A percentile compares a stretch with the other conserved stretches of the same genome.
phyloP scores from a whole-genome alignment of 1,284 basidiomycete species.

The Bondarzewia mesenterica region DNA sequence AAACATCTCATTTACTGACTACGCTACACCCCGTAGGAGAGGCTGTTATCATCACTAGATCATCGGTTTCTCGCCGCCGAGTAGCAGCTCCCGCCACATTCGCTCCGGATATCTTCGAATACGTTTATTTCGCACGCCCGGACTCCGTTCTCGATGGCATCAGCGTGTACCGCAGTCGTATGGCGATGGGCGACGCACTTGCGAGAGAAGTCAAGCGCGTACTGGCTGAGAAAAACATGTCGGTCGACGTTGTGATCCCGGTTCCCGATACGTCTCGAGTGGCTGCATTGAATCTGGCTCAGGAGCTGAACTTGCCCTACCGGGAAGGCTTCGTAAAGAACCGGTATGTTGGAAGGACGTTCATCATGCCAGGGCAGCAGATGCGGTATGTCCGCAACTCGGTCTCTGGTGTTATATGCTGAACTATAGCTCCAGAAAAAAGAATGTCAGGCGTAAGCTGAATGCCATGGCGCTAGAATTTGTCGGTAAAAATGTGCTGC shows the following conservation, averaged over 20 bases:
- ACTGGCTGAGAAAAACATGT: conserved; percentile 59
- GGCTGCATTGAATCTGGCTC: conserved; percentile 92
- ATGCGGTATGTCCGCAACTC: conserved; percentile 48
- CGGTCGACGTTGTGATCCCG: conserved; percentile 94
- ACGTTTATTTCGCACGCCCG: conserved; percentile 96
- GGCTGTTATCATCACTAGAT: conserved; percentile 91
- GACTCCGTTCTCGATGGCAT: conserved; percentile 98
- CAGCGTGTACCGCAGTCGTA: conserved; percentile 93
- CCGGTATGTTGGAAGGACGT: conserved; percentile 95
- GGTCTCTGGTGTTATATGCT: background rate
- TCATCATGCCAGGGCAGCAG: conserved; percentile 99
- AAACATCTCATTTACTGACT: background rate
- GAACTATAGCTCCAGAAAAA: conserved; percentile 47
- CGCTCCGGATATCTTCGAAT: conserved; percentile 99
- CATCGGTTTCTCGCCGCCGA: conserved; percentile 64
- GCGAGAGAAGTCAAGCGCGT: conserved; percentile 82
- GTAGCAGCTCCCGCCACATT: conserved; percentile 68
- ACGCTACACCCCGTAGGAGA: conserved; percentile 48
- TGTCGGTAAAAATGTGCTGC: conserved; percentile 82
- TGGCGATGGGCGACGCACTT: conserved; percentile 98
- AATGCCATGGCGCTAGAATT: conserved; percentile 99
- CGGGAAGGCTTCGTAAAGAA: conserved; percentile 99
- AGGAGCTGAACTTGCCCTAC: conserved; percentile 87
- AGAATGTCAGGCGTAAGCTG: conserved; percentile 93
- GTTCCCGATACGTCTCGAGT: conserved; percentile 96